Conservation (phyloP, 192 early-diverging fungal genomes). For the Physocladia obscura region DNA sequence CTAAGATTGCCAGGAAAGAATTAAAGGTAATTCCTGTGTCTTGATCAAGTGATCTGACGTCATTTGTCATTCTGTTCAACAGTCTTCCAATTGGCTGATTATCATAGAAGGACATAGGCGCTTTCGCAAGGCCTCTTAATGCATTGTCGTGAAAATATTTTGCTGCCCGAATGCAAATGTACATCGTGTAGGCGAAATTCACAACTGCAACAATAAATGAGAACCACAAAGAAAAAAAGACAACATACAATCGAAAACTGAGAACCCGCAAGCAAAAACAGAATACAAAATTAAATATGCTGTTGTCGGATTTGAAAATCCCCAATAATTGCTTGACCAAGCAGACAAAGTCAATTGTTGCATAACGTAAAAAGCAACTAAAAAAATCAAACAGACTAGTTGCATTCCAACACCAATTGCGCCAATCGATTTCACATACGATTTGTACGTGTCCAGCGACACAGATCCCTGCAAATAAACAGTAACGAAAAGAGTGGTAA, state of each 20-base stretch:
- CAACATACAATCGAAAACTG: constrained; percentile 1
- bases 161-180: constrained; percentile 46
- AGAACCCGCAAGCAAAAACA: not conserved
- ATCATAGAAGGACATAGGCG: constrained; percentile 66
- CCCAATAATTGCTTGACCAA: not conserved
- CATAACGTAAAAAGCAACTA: not conserved
- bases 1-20: not conserved
- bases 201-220: not conserved
- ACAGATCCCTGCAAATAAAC: not conserved
- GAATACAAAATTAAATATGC: constrained; percentile 1
- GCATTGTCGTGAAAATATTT: constrained; percentile 48
- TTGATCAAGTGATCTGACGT: constrained; percentile 10
- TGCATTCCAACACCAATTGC: not conserved
- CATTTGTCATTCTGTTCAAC: constrained; percentile 48
- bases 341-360: not conserved
- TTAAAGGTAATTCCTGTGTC: constrained; percentile 42
- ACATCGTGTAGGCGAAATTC: constrained; percentile 51
- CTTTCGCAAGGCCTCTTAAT: constrained; percentile 40
- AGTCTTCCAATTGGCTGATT: constrained; percentile 66
- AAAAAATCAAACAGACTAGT: not conserved
- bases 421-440: not conserved
- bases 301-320: not conserved
- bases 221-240: not conserved
- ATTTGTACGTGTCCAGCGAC: not conserved
- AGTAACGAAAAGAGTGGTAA: too few species aligned